These are phyloP conservation scores for Rauvolfia tetraphylla DNA, from an alignment of 257 asterid genomes.

Conservation along the genomic window DNA sequence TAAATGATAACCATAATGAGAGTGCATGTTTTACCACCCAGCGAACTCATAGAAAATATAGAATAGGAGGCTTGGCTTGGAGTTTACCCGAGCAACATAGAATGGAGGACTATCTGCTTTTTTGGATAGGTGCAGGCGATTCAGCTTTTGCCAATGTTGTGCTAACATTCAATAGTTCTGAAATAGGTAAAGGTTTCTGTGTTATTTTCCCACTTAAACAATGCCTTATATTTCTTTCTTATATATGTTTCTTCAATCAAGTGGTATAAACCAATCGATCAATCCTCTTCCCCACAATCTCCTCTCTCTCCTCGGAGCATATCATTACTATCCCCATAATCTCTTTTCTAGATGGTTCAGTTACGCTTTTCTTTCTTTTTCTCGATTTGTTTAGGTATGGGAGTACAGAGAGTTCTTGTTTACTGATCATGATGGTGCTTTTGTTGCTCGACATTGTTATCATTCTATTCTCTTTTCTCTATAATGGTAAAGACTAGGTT, in stretches of 20 bases:
- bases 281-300: background rate
- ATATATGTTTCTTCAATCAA: background rate
- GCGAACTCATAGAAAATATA: slow-evolving; percentile 34
- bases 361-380: background rate
- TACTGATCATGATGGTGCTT: background rate
- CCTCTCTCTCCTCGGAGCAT: background rate
- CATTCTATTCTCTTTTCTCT: too few relatives aligned
- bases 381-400: background rate
- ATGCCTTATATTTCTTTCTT: background rate
- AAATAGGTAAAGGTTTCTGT: slow-evolving; percentile 53
- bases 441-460: background rate
- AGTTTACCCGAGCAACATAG: slow-evolving; percentile 55
- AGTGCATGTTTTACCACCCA: slow-evolving; percentile 28
- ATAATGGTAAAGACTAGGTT: background rate
- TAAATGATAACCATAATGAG: slow-evolving; percentile 22
- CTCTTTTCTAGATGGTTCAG: background rate
- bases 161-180: slow-evolving; percentile 72
- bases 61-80: slow-evolving; percentile 83
- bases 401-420: background rate
- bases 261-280: background rate
- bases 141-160: slow-evolving; percentile 73
- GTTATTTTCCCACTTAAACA: background rate
- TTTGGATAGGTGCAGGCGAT: slow-evolving; percentile 77
- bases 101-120: slow-evolving; percentile 72
- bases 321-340: background rate